Conservation (phyloP, 306 rosid genomes). For the Acacia crassicarpa region DNA sequence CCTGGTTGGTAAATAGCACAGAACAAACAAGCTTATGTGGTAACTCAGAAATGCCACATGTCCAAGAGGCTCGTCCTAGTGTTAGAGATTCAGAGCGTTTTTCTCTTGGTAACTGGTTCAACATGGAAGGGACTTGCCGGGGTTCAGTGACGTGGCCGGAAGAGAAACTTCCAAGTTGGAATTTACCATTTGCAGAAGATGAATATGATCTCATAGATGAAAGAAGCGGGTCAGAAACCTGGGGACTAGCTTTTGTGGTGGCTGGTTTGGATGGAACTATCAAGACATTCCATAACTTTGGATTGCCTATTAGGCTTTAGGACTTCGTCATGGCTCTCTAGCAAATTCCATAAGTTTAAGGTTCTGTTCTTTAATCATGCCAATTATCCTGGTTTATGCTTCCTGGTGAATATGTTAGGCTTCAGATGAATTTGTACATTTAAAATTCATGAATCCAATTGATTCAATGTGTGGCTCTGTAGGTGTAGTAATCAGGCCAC, state of each 20-base stretch:
- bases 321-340: background rate
- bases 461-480: constrained; percentile 37
- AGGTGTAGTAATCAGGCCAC: constrained; percentile 21
- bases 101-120: constrained; percentile 58
- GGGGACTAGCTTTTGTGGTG: constrained; percentile 71
- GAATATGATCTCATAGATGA: constrained; percentile 26
- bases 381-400: background rate
- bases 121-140: constrained; percentile 47
- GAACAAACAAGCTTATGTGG: constrained; percentile 20
- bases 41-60: constrained; percentile 22
- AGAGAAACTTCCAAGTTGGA: constrained; percentile 62
- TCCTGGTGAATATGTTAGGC: background rate
- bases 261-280: constrained; percentile 71
- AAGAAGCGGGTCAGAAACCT: constrained; percentile 40
- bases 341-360: background rate
- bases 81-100: constrained; percentile 43
- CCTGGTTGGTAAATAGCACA: constrained; percentile 53
- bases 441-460: constrained; percentile 12
- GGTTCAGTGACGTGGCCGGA: constrained; percentile 72
- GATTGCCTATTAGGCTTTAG: constrained; percentile 68
- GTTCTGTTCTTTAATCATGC: background rate
- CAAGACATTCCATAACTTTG: constrained; percentile 74
- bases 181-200: constrained; percentile 31
- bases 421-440: constrained; percentile 35
- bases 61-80: constrained; percentile 24